These are phyloP conservation scores for Schwanniomyces vanrijiae DNA, from an alignment of 805 yeast species.

Conservation along the genomic window DNA sequence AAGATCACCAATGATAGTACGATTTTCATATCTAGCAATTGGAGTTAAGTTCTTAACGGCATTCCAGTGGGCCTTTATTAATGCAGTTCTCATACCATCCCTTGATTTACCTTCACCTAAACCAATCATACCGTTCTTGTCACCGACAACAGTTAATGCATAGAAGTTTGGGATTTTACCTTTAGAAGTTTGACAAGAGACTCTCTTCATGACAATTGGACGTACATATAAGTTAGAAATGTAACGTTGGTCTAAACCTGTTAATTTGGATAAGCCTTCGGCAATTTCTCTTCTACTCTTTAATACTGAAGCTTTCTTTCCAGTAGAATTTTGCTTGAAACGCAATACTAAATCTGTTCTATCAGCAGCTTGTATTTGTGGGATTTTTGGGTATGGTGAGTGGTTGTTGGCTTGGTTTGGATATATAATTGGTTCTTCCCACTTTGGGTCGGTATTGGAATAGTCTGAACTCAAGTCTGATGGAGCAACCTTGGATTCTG, in stretches of 20 bases:
- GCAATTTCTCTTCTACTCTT: constrained; percentile 38
- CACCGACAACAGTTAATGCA: constrained; percentile 88
- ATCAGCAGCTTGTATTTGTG: constrained; percentile 55
- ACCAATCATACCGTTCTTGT: constrained; percentile 90
- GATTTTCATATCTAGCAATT: constrained; percentile 84
- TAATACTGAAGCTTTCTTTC: constrained; percentile 10
- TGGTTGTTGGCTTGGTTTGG: constrained; percentile 49
- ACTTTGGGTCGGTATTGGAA: constrained; percentile 66
- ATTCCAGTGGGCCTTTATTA: constrained; percentile 85
- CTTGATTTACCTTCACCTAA: constrained; percentile 93
- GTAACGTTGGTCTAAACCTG: constrained; percentile 65
- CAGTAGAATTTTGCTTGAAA: constrained; percentile 23
- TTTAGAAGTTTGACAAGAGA: constrained; percentile 87
- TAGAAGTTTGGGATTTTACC: constrained; percentile 85
- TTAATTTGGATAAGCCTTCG: constrained; percentile 55
- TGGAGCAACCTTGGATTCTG: constrained; percentile 61
- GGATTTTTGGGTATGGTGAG: constrained; percentile 58
- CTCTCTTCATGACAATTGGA: constrained; percentile 73
- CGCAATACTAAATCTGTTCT: constrained; percentile 40
- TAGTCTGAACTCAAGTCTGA: constrained; percentile 65
- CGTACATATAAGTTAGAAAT: constrained; percentile 61
- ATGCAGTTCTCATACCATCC: constrained; percentile 71
- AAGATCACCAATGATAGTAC: constrained; percentile 86
- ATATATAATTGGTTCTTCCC: constrained; percentile 61
- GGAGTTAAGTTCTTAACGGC: constrained; percentile 83